Evolutionary conservation across 352 stramenopile genomes (phyloP).

Genomic region (Peronosclerospora sorghi): DNA sequence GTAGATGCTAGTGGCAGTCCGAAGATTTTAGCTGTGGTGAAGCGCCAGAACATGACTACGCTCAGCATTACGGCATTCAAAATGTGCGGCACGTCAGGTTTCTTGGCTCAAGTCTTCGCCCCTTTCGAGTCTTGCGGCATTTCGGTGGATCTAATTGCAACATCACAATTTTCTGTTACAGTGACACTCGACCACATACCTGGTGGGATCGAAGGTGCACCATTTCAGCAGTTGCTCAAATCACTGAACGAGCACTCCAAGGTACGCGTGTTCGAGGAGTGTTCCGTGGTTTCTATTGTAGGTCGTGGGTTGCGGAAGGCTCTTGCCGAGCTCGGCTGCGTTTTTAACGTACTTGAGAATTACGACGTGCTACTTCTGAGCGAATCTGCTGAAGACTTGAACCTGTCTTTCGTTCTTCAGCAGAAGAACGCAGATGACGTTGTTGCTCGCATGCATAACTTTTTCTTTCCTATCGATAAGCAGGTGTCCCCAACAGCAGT

Average conservation of each 20-base stretch:
- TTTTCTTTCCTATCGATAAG: conserved; percentile 42
- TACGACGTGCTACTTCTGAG: conserved; percentile 80
- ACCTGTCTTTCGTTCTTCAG: conserved; percentile 84
- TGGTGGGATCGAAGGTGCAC: conserved; percentile 50
- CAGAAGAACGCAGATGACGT: conserved; percentile 64
- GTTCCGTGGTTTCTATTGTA: conserved; percentile 83
- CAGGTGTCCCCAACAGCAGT: conserved; percentile 1
- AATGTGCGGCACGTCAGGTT: conserved; percentile 78
- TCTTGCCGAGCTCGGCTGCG: conserved; percentile 65
- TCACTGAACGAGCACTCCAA: conserved; percentile 57
- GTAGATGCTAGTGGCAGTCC: conserved; percentile 32
- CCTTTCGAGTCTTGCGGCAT: conserved; percentile 78
- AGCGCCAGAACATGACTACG: conserved; percentile 76
- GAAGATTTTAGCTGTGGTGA: conserved; percentile 83
- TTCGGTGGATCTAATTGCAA: conserved; percentile 83
- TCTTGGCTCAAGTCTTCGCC: conserved; percentile 80
- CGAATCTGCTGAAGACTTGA: conserved; percentile 83
- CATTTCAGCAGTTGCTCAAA: conserved; percentile 58
- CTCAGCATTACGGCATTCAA: conserved; percentile 83
- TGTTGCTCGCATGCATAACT: conserved; percentile 72
- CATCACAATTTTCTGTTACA: conserved; percentile 83
- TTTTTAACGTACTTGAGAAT: conserved; percentile 78
- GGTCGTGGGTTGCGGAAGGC: conserved; percentile 69
- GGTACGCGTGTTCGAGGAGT: conserved; percentile 68
- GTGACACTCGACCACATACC: conserved; percentile 84